A percentile compares a stretch with the other conserved stretches of the same genome.
Evolutionary conservation across 805 yeast species (phyloP).

Genomic region (Yamadazyma kitorensis): DNA sequence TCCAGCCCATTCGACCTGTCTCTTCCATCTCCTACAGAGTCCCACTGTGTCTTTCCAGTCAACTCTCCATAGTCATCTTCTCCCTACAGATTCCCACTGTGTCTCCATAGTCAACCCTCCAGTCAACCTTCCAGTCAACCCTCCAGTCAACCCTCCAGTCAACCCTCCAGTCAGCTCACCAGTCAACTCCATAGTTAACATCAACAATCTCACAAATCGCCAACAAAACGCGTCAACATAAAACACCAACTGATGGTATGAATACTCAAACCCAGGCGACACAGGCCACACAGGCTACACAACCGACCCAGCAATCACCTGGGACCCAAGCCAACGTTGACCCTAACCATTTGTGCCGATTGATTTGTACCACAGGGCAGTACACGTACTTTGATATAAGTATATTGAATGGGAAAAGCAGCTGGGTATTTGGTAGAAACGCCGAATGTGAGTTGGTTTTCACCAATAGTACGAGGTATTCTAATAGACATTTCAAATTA

Average conservation of each 20-base stretch:
- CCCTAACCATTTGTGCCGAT: constrained; percentile 44
- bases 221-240: constrained; percentile 1
- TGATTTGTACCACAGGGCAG: constrained; percentile 61
- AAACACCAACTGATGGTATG: constrained; percentile 2
- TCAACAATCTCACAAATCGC: too few relatives aligned
- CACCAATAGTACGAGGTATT: constrained; percentile 58
- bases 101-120: too few relatives aligned
- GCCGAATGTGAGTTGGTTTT: constrained; percentile 60
- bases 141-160: too few relatives aligned
- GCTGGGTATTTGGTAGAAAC: constrained; percentile 79
- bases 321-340: constrained; percentile 24
- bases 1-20: too few relatives aligned
- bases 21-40: too few relatives aligned
- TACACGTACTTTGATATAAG: constrained; percentile 45
- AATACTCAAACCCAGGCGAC: constrained; percentile 7
- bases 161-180: too few relatives aligned
- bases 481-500: constrained; percentile 70
- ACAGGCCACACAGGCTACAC: constrained; percentile 31
- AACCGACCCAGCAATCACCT: constrained; percentile 39
- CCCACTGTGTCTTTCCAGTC: too few relatives aligned
- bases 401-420: constrained; percentile 26
- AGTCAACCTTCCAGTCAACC: too few relatives aligned
- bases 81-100: too few relatives aligned
- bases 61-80: too few relatives aligned
- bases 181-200: too few relatives aligned